A percentile compares a stretch with the other conserved stretches of the same genome.
phyloP scores from a whole-genome alignment of 345 rosid genomes.

The Eucalyptus sideroxylon region DNA sequence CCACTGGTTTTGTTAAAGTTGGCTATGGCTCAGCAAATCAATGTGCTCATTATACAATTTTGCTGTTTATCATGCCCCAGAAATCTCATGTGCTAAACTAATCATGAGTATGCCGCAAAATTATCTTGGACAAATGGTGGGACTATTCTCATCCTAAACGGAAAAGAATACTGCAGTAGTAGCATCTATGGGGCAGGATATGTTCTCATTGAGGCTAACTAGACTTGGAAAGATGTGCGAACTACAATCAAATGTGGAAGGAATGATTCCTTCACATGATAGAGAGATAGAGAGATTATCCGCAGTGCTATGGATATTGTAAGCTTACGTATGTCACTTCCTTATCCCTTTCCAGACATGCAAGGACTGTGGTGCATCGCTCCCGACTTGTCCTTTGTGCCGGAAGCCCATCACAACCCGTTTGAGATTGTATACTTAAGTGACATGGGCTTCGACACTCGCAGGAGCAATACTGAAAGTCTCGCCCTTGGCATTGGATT shows the following conservation, averaged over 20 bases:
- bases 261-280: neutral
- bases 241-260: neutral
- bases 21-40: neutral
- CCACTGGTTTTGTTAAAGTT: neutral
- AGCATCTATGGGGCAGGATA: neutral
- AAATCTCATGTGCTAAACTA: neutral
- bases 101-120: neutral
- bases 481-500: neutral
- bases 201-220: neutral
- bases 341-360: slow-evolving; percentile 43
- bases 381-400: slow-evolving; percentile 68
- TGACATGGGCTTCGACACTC: neutral
- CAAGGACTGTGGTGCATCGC: slow-evolving; percentile 59
- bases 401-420: slow-evolving; percentile 65
- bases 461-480: neutral
- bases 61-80: neutral
- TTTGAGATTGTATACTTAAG: slow-evolving; percentile 47
- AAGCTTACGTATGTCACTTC: neutral
- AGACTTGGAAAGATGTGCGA: neutral
- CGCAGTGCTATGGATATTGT: neutral
- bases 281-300: neutral
- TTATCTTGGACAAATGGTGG: neutral
- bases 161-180: neutral
- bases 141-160: neutral
- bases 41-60: neutral